phyloP scores from a whole-genome alignment of 2,329 filamentous ascomycete genomes.

The Phyllosticta capitalensis region DNA sequence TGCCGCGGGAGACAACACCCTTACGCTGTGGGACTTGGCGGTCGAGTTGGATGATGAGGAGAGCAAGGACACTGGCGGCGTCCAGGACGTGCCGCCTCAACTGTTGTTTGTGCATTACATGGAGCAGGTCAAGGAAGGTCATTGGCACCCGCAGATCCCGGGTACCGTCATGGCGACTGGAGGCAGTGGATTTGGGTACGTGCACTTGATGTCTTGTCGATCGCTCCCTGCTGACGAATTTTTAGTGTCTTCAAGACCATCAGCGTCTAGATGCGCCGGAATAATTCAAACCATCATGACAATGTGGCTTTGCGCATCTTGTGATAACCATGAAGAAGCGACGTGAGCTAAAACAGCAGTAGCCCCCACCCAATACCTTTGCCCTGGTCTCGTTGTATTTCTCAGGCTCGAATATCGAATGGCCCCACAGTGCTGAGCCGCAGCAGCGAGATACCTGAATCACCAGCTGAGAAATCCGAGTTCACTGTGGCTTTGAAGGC shows the following conservation, averaged over 20 bases:
- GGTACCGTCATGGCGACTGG: slow-evolving; percentile 85
- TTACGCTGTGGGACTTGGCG: slow-evolving; percentile 92
- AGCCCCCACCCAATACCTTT: neutral
- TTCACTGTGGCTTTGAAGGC: neutral
- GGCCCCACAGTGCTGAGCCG: neutral
- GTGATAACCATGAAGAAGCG: neutral
- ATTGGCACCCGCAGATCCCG: slow-evolving; percentile 96
- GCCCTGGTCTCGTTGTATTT: neutral
- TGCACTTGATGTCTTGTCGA: slow-evolving; percentile 10
- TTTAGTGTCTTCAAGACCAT: slow-evolving; percentile 31
- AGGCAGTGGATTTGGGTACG: slow-evolving; percentile 65
- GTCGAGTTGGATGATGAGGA: slow-evolving; percentile 97
- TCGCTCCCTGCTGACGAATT: slow-evolving; percentile 14
- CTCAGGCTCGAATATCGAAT: no score
- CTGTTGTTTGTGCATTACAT: slow-evolving; percentile 95
- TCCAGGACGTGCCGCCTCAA: slow-evolving; percentile 87
- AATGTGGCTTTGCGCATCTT: neutral
- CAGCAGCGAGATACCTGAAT: neutral
- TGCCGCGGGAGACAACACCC: slow-evolving; percentile 83
- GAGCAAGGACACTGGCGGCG: slow-evolving; percentile 76
- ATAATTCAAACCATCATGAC: neutral
- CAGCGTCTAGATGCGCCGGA: slow-evolving; percentile 22
- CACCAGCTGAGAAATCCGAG: neutral
- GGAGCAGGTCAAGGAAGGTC: slow-evolving; percentile 86
- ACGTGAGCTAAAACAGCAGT: neutral